Base-by-base conservation (phyloP, 1,284 basidiomycete genomes). In the Microbotryum saponariae region DNA sequence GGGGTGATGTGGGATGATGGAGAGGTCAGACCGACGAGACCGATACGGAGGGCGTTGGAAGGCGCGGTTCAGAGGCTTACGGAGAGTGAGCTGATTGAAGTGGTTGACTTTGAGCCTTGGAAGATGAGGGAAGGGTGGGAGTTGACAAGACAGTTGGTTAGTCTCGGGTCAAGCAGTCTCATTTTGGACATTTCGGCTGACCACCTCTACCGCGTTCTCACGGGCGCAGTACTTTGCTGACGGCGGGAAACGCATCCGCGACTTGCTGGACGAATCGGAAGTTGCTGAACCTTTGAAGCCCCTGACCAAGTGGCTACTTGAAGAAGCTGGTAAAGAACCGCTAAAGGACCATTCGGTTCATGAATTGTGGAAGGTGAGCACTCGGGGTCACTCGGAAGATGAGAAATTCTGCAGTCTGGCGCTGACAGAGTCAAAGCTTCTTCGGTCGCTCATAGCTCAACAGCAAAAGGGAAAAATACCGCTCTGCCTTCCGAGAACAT, bases 1-100 rank as follows among this genome's bases (percentile, higher is more conserved):
- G 78, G 75, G 1, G 70, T 78, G 25, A 73, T 78, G 70, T 69
- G 73, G 62, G 69, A 77, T 49, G 77, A 79, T 64, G 76, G 76
- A 1, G 62, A 75, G 1, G 73, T 77, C 27, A 68, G 63, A 23
- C 77, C 77, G 2, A 73, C 72, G 8, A 71, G 75, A 14, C 76
- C 78, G 0, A 73, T 77, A 44, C 62, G 69, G 14, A 66, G 76
- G 3, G 78, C 75, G 0, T 61, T 79, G 59, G 68, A 74, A 2
- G 44, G 57, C 8, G 66, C 72, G 1, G 65, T 74, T 8, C 58
- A 67, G 9, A 62, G 63, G 14, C 70, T 79, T 21, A 33, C 57
- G 10, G 59, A 59, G 18, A 49, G 53, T 7, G 72, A 66, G 4
- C 67, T 70, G 47, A 64, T 70, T 48, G 71, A 74, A 62, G 59